Evolutionary conservation across 257 asterid genomes (phyloP), one percentile per base, ranked within the genome.

Genomic region (Striga asiatica): DNA sequence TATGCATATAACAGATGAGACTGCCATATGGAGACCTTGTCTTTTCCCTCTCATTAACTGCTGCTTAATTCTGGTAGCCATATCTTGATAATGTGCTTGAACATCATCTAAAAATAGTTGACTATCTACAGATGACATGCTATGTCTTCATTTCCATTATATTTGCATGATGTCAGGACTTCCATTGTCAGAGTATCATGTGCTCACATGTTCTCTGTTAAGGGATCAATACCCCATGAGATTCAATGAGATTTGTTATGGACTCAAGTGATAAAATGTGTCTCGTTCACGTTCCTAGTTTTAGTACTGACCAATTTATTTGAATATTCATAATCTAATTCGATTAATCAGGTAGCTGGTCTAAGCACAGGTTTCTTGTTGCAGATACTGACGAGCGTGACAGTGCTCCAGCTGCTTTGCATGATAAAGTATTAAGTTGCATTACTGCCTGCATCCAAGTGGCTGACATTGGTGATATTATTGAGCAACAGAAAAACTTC

Each of bases 361-460:
- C 66, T 71, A 27, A 66, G 58, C 48, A 38, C 29, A 59, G 22
- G 45, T 58, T 62, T 71, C 61, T 41, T 60, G 52, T 64, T 73
- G 71, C 86, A 70, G 84, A 80, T 69, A 85, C 76, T 55, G 89
- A 74, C 32, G 93, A 80, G 48, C 67, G 57, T 23, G 86, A 81
- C 24, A 68, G 72, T 70, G 75, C 75, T 23, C 87, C 80, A 8
- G 76, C 83, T 66, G 76, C 84, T 63, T 70, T 71, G 49, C 84
- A 73, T 24, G 93, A 80, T 45, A 87, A 79, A 62, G 48, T 87
- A 68, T 52, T 87, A 54, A 81, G 74, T 31, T 91, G 95, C 48
- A 38, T 84, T 31, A 76, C 94, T 37, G 81, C 95, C 18, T 74
- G 83, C 76, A 70, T 87, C 63, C 78, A 76, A 20, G 92, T 91